phyloP scores from a whole-genome alignment of 225 moss, liverwort and hornwort species.

The Thuidium tamariscinum region DNA sequence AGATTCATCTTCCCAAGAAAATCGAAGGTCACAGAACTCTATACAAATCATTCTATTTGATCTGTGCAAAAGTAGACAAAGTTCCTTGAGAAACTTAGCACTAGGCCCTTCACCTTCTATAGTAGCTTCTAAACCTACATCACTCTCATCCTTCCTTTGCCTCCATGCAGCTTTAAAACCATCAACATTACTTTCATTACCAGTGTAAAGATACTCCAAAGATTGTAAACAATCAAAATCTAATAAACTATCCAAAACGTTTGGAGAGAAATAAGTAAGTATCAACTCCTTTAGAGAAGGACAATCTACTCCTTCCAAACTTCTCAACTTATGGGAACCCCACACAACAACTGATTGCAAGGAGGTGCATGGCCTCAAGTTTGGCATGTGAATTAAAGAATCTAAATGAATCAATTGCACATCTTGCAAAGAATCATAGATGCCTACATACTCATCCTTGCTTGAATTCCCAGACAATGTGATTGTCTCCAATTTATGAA shows the following conservation, averaged over 20 bases:
- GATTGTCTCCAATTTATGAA: not conserved
- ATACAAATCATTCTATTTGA: not conserved
- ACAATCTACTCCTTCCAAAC: not conserved
- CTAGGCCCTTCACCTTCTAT: not conserved
- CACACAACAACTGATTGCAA: not conserved
- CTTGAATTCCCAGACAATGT: not conserved
- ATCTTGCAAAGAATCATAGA: not conserved
- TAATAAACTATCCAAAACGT: too few species aligned
- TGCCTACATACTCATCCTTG: not conserved
- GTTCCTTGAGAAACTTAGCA: not conserved
- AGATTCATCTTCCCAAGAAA: not conserved
- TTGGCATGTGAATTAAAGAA: not conserved
- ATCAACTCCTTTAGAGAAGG: accelerated
- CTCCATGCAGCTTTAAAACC: accelerated
- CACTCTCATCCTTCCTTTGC: accelerated
- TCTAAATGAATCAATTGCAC: accelerated
- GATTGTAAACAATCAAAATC: not conserved
- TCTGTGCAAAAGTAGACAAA: accelerated
- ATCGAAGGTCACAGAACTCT: too few species aligned
- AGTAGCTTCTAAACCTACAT: accelerated
- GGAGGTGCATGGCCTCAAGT: not conserved
- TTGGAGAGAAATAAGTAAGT: accelerated
- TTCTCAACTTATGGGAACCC: too few species aligned
- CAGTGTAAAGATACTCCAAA: not conserved
- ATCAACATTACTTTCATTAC: accelerated